Conservation (phyloP, 805 yeast species). For the Sugiyamaella americana region DNA sequence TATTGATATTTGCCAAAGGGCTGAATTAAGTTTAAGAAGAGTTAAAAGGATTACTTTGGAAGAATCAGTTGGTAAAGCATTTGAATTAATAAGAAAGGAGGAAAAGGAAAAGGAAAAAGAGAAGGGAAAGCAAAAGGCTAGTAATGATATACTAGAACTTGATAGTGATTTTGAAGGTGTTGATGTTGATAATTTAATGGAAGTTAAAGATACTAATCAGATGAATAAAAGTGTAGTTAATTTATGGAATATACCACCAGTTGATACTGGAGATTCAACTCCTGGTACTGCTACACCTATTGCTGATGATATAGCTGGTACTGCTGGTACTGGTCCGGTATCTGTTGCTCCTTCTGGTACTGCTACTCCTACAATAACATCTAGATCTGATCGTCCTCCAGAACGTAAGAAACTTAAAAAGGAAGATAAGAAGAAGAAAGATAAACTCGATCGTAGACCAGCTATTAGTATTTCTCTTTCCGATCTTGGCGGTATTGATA, state of each 20-base stretch:
- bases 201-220: conserved; percentile 50
- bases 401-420: conserved; percentile 38
- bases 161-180: conserved; percentile 37
- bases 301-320: neutral
- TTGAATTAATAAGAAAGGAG: conserved; percentile 50
- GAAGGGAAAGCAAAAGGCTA: conserved; percentile 25
- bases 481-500: conserved; percentile 85
- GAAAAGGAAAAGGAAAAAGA: conserved; percentile 45
- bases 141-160: conserved; percentile 18
- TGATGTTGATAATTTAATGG: conserved; percentile 50
- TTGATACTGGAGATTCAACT: too few species aligned
- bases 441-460: conserved; percentile 51
- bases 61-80: conserved; percentile 55
- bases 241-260: conserved; percentile 46
- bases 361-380: neutral
- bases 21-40: conserved; percentile 62
- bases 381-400: conserved; percentile 12
- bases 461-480: conserved; percentile 58
- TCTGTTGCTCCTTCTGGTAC: neutral
- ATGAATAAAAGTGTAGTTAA: conserved; percentile 73
- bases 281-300: neutral
- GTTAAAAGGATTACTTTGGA: conserved; percentile 60
- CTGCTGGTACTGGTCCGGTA: neutral
- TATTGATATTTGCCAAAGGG: conserved; percentile 42
- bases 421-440: conserved; percentile 49